Base-by-base conservation (phyloP, 805 yeast species). In the Schizosaccharomyces cryophilus region DNA sequence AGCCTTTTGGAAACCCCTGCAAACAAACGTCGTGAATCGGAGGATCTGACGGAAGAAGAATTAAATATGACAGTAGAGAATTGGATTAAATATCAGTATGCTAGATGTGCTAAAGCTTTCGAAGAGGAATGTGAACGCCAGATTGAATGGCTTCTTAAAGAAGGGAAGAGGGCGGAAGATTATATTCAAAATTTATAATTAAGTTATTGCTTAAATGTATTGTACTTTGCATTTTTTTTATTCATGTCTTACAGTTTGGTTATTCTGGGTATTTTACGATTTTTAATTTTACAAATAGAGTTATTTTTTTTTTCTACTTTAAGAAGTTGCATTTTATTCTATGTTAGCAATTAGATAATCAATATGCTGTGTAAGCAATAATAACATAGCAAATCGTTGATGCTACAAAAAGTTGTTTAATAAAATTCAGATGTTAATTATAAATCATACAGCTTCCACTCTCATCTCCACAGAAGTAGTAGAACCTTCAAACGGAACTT, bases 91-190 rank as follows among this genome's bases (percentile, higher is more conserved):
- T 51, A 5, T 51, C 19, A 19, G 35, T 51, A 51, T 26, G 56
- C 56, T 3, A 51, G 24, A 15, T 24, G 35, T 24, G 56, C 56
- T 24, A 51, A 51, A 29, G n/a, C 6, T 5, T 51, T 51, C 15
- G 56, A 51, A 51, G 35, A 24, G 9, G 56, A 21, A 21, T 51
- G 56, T 21, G 56, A 51, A 29, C 35, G 26, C 7, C 21, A 51
- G n/a, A 51, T 51, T 24, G 56, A 51, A 29, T 51, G 56, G 56
- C 31, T 51, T 17, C 38, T 51, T 11, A 17, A 29, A 9, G 56
- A 51, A 51, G 56, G 56, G 9, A 51, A 51, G n/a, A 31, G 56
- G 11, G 56, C 56, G n/a, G 56, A 51, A 51, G 56, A 51, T 19
- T 51, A 24, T 17, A 29, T 51, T 24, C 56, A 29, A 24, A 51